Base-by-base conservation (phyloP, 2,329 filamentous ascomycete genomes). In the Penicillium sp. region DNA sequence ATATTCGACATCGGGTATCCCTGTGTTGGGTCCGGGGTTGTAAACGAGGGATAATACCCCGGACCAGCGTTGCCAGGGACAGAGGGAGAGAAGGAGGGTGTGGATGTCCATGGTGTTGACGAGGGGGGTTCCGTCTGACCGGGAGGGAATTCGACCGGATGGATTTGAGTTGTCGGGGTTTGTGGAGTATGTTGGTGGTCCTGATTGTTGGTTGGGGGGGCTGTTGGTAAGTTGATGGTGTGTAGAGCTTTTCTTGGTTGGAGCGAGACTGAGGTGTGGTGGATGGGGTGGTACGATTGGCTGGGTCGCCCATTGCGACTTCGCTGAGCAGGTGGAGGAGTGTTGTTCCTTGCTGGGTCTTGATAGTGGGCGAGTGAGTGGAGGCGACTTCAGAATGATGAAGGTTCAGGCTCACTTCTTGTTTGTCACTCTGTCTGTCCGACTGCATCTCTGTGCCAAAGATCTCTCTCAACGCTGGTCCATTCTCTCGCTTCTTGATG, bases 401-500 rank as follows among this genome's bases (percentile, higher is more conserved):
- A 11, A 14, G 1, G n/a, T 35, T 35, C 2, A 33, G 26, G 30
- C 48, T 16, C n/a, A 59, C 61, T 4, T 59, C 19, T 45, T 54
- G 35, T 28, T 58, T 58, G 1, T 55, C 57, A 19, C 49, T 42
- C 11, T 51, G 33, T n/a, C 46, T 46, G 16, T 65, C 61, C 10
- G 64, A 52, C 10, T 48, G 56, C 28, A 48, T 55, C 25, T 66
- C 62, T 1, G 64, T 35, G 28, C 63, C 61, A 8, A 75, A 70
- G 0, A 68, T 63, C 46, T 75, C 70, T 35, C 66, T 69, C 33
- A 73, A 40, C 3, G 59, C 67, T 4, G 60, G 58, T 6, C 68
- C 64, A 55, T 77, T 71, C 52, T 76, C 75, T 48, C 73, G 86
- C 80, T 70, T 84, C 63, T 78, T 81, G 61, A 72, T 74, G 71